Evolutionary conservation across 2,329 filamentous ascomycete genomes (phyloP).

Genomic region (Didymella glomerata): DNA sequence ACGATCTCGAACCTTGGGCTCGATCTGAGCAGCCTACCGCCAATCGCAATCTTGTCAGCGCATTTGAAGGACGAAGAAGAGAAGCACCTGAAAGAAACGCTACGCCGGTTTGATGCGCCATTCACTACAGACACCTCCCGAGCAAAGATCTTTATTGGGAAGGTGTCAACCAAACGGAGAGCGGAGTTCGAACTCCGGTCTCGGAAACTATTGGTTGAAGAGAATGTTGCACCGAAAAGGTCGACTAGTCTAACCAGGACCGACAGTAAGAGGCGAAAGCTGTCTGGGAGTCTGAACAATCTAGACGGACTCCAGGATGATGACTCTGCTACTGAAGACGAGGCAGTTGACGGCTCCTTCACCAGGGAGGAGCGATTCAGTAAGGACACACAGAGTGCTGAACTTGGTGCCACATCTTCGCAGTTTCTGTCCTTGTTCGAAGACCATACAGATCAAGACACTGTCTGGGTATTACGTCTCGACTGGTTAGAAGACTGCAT

Average conservation of each 20-base stretch:
- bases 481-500: conserved; percentile 64
- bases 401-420: neutral
- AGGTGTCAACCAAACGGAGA: conserved; percentile 72
- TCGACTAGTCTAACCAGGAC: conserved; percentile 25
- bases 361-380: conserved; percentile 24
- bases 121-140: conserved; percentile 77
- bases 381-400: conserved; percentile 10
- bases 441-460: conserved; percentile 31
- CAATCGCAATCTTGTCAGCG: conserved; percentile 76
- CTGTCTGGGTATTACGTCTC: conserved; percentile 61
- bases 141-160: conserved; percentile 78
- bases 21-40: conserved; percentile 62
- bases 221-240: conserved; percentile 48
- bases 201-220: conserved; percentile 68
- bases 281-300: conserved; percentile 11
- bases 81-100: conserved; percentile 69
- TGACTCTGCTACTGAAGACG: conserved; percentile 27
- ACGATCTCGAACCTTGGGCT: conserved; percentile 30
- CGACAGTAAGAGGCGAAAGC: conserved; percentile 31
- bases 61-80: conserved; percentile 72
- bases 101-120: conserved; percentile 63
- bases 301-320: conserved; percentile 24
- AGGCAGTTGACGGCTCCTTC: conserved; percentile 15
- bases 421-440: conserved; percentile 28
- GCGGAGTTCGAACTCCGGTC: conserved; percentile 80